These are phyloP conservation scores for Zoysia matrella DNA, from an alignment of 202 grass and related monocot species.

Conservation along the genomic window DNA sequence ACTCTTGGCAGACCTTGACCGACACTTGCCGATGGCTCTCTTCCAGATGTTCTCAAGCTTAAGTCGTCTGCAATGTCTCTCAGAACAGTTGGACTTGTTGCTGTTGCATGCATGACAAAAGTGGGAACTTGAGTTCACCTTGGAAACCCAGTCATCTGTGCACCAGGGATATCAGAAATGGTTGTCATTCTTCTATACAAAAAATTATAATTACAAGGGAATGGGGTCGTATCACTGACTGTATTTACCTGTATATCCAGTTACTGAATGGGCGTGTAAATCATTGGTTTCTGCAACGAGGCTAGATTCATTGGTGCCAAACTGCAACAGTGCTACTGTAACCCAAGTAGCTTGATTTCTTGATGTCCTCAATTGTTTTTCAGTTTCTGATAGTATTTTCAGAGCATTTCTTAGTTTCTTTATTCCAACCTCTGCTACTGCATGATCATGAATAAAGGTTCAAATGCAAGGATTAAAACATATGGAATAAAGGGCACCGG, in stretches of 20 bases:
- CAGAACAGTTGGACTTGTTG: slow-evolving; percentile 84
- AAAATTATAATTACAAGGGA: slow-evolving; percentile 1
- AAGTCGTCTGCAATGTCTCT: slow-evolving; percentile 73
- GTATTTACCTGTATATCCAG: slow-evolving; percentile 57
- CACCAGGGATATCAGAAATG: slow-evolving; percentile 38
- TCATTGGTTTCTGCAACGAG: slow-evolving; percentile 66
- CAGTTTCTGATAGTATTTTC: slow-evolving; percentile 93
- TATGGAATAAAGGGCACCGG: slow-evolving; percentile 2
- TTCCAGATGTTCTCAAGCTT: slow-evolving; percentile 95
- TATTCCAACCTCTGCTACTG: slow-evolving; percentile 87
- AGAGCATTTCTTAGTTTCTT: slow-evolving; percentile 87
- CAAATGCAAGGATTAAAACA: slow-evolving; percentile 21
- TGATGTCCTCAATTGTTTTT: slow-evolving; percentile 96
- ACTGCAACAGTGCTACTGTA: slow-evolving; percentile 97
- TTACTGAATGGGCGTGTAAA: slow-evolving; percentile 49
- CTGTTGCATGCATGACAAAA: slow-evolving; percentile 81
- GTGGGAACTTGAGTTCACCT: slow-evolving; percentile 70
- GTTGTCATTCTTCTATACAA: slow-evolving; percentile 8
- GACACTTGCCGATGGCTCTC: slow-evolving; percentile 78
- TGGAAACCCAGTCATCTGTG: slow-evolving; percentile 82
- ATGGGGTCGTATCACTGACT: background rate
- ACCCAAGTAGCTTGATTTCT: slow-evolving; percentile 98
- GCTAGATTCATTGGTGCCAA: slow-evolving; percentile 72
- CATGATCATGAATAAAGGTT: slow-evolving; percentile 26
- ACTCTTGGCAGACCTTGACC: slow-evolving; percentile 80